Evolutionary conservation across 148 eudicot species (phyloP).

Genomic region (Chenopodium suecicum): DNA sequence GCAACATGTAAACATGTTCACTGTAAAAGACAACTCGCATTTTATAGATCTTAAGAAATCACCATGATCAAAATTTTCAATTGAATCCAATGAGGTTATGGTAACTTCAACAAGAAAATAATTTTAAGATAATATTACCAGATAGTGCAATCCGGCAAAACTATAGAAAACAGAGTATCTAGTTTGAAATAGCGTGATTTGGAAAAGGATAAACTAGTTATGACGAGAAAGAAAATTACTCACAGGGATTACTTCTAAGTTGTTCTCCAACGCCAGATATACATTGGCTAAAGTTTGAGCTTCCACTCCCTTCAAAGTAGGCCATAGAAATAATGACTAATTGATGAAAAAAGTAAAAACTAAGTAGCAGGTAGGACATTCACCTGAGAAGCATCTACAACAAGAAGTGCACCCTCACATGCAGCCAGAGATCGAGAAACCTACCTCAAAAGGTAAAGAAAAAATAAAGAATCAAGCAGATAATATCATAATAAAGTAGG

Average conservation of each 20-base stretch:
- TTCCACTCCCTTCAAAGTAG: conserved; percentile 82
- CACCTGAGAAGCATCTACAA: conserved; percentile 92
- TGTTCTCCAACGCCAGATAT: conserved; percentile 91
- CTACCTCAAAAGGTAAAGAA: conserved; percentile 32
- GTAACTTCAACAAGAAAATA: not conserved
- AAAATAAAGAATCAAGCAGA: not conserved
- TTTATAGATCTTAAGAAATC: not conserved
- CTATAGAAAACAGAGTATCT: not conserved
- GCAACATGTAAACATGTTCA: conserved; percentile 24
- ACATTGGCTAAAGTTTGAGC: conserved; percentile 98
- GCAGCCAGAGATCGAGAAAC: conserved; percentile 99
- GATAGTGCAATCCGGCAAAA: not conserved
- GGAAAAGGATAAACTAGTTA: not conserved
- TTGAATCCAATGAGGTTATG: too few relatives aligned
- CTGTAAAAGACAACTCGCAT: not conserved
- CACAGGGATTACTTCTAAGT: conserved; percentile 94
- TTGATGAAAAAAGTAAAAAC: not conserved
- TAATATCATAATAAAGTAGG: not conserved
- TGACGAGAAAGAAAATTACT: conserved; percentile 25
- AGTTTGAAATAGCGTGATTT: not conserved
- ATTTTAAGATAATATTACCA: not conserved
- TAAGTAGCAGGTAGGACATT: conserved; percentile 1
- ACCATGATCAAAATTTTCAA: not conserved
- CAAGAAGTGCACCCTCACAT: conserved; percentile 98
- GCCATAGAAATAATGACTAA: not conserved